Percentiles rank a stretch among this genome's conserved stretches.
Evolutionary conservation across 78 protist genomes (phyloP).

Genomic region (Cyanophora paradoxa): DNA sequence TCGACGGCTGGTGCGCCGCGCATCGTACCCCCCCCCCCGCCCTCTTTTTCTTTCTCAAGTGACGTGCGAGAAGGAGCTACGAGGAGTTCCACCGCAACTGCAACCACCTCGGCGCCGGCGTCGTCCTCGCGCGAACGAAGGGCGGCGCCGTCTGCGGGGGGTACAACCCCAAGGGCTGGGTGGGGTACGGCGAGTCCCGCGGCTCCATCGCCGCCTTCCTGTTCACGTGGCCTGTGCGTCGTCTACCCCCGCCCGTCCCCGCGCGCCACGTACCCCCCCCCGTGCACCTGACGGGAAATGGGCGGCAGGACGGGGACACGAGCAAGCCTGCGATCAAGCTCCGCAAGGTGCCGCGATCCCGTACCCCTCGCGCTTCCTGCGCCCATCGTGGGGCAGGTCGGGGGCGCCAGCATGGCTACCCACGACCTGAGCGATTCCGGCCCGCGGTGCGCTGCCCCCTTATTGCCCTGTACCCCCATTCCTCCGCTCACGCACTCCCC

Average conservation of each 20-base stretch:
- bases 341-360: neutral
- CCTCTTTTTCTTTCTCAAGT: too few species aligned
- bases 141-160: slow-evolving; percentile 1
- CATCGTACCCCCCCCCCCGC: too few species aligned
- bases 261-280: too few species aligned
- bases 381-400: too few species aligned
- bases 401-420: slow-evolving; percentile 2
- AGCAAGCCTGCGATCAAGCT: neutral
- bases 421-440: neutral
- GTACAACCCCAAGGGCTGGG: slow-evolving; percentile 1
- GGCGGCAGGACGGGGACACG: neutral
- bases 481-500: neutral
- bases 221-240: slow-evolving; percentile 4
- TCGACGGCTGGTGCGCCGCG: neutral
- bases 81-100: neutral
- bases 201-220: slow-evolving; percentile 10
- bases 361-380: too few species aligned
- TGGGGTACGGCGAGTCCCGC: slow-evolving; percentile 10
- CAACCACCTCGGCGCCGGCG: neutral
- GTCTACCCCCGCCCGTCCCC: too few species aligned
- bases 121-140: neutral
- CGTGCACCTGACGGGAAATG: too few species aligned
- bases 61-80: too few species aligned
- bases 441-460: neutral
- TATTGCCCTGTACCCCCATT: neutral